Base-by-base conservation (phyloP, 1,284 basidiomycete species). In the Schizophyllum amplum region DNA sequence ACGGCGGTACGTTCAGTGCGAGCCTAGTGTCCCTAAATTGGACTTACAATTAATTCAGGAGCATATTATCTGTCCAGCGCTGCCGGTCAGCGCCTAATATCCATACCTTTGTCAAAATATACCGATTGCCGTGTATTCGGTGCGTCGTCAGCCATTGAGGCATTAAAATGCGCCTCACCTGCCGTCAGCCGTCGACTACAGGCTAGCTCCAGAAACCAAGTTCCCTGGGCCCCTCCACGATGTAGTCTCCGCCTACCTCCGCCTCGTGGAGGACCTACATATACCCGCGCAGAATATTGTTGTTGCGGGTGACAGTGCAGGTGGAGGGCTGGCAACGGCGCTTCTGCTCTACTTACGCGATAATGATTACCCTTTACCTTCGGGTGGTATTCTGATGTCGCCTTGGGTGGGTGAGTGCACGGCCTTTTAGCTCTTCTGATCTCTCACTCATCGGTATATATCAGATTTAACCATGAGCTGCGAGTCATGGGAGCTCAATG, bases 191-290 rank as follows among this genome's bases (percentile, higher is more conserved):
- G 78, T 98, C 64, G 94, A 98, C 69, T 99, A 99, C 71, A 90
- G 96, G 20, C 79, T 99, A 25, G 95, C 96, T 0, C 96, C 96
- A 1, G 96, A 98, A 70, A 92, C 93, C 5, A 80, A 83, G 26
- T 99, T 99, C 71, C 96, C 96, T 0, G 92, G 95, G 0, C 91
- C 94, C 24, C 78, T 99, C 5, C 92, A 97, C 66, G 97, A 99
- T 66, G 90, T 86, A 25, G 90, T 95, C 52, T 83, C 80, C 21
- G 90, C 88, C 1, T 99, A 96, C 68, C 80, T 98, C 62, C 81
- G 96, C 21, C 80, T 99, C 13, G 81, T 88, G 1, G 87, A 94
- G 55, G 93, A 98, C 62, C 81, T 99, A 46, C 85, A 87, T 52
- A 94, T 99, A 57, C 91, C 94, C 2, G 83, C 96, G 0, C 86